Evolutionary conservation across 352 stramenopile species (phyloP).

Genomic region (Hyaloperonospora arabidopsidis): DNA sequence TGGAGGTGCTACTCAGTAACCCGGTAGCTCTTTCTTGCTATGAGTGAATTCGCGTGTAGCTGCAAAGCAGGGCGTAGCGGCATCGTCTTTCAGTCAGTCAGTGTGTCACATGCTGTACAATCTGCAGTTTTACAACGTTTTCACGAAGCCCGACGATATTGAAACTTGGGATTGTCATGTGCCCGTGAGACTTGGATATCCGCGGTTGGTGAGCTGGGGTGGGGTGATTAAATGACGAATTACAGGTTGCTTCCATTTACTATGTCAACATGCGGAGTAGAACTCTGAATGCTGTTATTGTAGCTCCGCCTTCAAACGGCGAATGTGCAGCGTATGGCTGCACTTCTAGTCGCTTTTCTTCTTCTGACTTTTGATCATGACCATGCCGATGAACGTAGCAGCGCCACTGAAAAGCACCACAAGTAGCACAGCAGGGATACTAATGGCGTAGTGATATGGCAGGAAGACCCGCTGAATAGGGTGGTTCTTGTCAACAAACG

Average conservation of each 20-base stretch:
- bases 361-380: slow-evolving; percentile 85
- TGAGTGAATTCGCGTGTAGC: background rate
- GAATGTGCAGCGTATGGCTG: background rate
- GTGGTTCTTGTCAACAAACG: slow-evolving; percentile 81
- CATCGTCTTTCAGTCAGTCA: background rate
- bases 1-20: slow-evolving; percentile 42
- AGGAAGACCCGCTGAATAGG: slow-evolving; percentile 78
- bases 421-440: slow-evolving; percentile 76
- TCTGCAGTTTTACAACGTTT: slow-evolving; percentile 10
- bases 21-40: slow-evolving; percentile 4
- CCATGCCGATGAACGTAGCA: slow-evolving; percentile 82
- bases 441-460: slow-evolving; percentile 85
- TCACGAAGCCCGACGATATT: background rate
- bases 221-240: slow-evolving; percentile 12
- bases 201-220: slow-evolving; percentile 6
- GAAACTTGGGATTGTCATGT: slow-evolving; percentile 10
- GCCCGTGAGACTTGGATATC: slow-evolving; percentile 8
- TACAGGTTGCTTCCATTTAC: slow-evolving; percentile 19
- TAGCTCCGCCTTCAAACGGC: background rate
- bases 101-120: slow-evolving; percentile 15
- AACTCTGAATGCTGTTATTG: slow-evolving; percentile 2
- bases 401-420: slow-evolving; percentile 80
- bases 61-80: slow-evolving; percentile 4
- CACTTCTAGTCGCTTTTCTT: slow-evolving; percentile 44
- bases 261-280: slow-evolving; percentile 11